Conservation (phyloP, 1,139 yeast genomes). For the Yamadazyma dushanensis region DNA sequence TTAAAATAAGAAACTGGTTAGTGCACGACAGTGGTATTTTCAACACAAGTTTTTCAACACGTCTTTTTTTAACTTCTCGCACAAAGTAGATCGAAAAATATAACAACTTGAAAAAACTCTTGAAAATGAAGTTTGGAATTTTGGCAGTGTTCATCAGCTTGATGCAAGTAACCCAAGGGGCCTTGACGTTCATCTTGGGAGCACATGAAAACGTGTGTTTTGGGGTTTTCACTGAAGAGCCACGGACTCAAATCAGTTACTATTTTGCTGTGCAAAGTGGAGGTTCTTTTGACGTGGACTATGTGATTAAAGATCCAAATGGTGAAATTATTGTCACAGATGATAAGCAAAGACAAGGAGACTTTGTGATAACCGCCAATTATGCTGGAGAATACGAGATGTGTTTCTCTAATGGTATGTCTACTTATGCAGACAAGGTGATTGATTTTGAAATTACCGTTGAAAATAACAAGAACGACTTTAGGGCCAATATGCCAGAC, state of each 20-base stretch:
- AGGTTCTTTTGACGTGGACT: constrained; percentile 83
- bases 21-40: too few species aligned
- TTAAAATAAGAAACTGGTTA: background rate
- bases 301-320: constrained; percentile 68
- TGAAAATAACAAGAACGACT: constrained; percentile 46
- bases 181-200: constrained; percentile 75
- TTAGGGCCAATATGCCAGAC: constrained; percentile 67
- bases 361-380: constrained; percentile 72
- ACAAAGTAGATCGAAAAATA: constrained; percentile 3
- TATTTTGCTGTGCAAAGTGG: constrained; percentile 94
- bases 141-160: constrained; percentile 6
- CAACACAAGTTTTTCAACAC: constrained; percentile 9
- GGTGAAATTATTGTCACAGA: constrained; percentile 59
- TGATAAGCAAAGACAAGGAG: constrained; percentile 79
- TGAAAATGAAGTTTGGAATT: constrained; percentile 4
- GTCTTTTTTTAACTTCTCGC: constrained; percentile 6
- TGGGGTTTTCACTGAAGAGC: constrained; percentile 68
- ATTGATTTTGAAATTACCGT: constrained; percentile 82
- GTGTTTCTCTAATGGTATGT: constrained; percentile 86
- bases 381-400: constrained; percentile 83
- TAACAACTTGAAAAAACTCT: background rate
- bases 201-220: constrained; percentile 80
- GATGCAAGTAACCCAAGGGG: constrained; percentile 27
- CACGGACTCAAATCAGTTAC: constrained; percentile 67
- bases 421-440: constrained; percentile 82